These are phyloP conservation scores for Cryptosporidium meleagridis DNA, from an alignment of 169 alveolate species.

Conservation along the genomic window DNA sequence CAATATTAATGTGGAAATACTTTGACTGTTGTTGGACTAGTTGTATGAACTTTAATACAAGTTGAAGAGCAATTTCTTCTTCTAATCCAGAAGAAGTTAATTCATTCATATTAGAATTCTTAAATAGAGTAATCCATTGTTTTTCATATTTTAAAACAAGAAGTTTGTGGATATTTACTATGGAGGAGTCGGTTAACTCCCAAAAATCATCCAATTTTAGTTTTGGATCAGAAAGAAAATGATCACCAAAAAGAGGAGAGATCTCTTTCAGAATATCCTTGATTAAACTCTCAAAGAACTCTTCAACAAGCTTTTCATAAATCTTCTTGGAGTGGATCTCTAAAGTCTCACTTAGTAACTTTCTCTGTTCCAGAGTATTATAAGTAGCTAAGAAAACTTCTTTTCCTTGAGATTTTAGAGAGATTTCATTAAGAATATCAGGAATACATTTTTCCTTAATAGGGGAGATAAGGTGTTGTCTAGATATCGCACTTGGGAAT, in stretches of 20 bases:
- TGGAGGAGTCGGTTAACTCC: neutral
- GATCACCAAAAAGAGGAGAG: conserved; percentile 1
- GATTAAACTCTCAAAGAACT: conserved; percentile 37
- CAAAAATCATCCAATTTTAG: conserved; percentile 21
- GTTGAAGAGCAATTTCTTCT: conserved; percentile 71
- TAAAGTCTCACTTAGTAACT: conserved; percentile 32
- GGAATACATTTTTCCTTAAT: conserved; percentile 40
- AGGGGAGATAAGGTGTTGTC: neutral
- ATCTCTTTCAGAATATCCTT: conserved; percentile 54
- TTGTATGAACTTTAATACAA: conserved; percentile 15
- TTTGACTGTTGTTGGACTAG: conserved; percentile 55
- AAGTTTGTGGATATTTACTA: neutral
- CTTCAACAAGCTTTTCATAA: conserved; percentile 47
- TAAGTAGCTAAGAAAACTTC: conserved; percentile 5
- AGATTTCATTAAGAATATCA: conserved; percentile 5
- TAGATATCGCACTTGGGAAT: conserved; percentile 17
- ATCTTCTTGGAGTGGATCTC: conserved; percentile 51
- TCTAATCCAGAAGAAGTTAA: neutral
- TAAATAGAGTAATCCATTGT: conserved; percentile 25
- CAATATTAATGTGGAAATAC: conserved; percentile 33
- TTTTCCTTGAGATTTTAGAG: neutral
- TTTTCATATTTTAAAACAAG: conserved; percentile 27
- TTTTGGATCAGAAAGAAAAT: conserved; percentile 41
- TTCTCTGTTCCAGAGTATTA: conserved; percentile 48
- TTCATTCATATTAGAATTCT: neutral